phyloP scores from a whole-genome alignment of 2,329 filamentous ascomycete genomes.

The Fragosphaeria purpurea region DNA sequence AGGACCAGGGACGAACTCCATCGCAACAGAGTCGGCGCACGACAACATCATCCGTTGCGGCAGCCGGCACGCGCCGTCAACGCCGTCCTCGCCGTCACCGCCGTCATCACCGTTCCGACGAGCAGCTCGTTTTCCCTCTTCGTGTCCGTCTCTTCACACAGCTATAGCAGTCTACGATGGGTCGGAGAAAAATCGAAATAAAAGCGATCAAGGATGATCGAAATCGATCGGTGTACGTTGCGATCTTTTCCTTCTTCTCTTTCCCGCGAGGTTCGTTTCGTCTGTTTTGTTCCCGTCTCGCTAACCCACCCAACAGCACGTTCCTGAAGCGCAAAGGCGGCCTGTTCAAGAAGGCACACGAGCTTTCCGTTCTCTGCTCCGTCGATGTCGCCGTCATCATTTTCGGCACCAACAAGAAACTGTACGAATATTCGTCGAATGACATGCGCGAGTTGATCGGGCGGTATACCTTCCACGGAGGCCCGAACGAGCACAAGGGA shows the following conservation, averaged over 20 bases:
- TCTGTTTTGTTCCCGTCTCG: not conserved
- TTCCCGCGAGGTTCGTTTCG: not conserved
- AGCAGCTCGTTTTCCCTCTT: not conserved
- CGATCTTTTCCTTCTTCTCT: constrained; percentile 1
- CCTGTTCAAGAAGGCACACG: constrained; percentile 98
- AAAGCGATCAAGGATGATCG: constrained; percentile 98
- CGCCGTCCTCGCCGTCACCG: too few species aligned
- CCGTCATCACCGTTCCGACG: not conserved
- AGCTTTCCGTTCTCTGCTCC: constrained; percentile 93
- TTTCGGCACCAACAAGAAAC: constrained; percentile 97
- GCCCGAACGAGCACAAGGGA: constrained; percentile 91
- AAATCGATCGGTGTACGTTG: constrained; percentile 86
- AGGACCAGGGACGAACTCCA: too few species aligned
- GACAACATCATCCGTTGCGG: too few species aligned
- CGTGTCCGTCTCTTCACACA: not conserved
- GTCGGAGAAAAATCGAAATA: constrained; percentile 98
- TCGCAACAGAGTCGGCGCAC: too few species aligned
- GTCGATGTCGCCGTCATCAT: constrained; percentile 99
- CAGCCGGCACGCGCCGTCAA: too few species aligned
- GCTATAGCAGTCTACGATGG: constrained; percentile 49
- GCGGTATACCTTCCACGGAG: constrained; percentile 86
- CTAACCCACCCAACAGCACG: constrained; percentile 47
- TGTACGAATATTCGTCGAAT: constrained; percentile 92
- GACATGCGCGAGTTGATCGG: constrained; percentile 87
- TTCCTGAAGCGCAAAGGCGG: constrained; percentile 98